phyloP scores from a whole-genome alignment of 2,329 filamentous ascomycete species.

The Phyllosticta paracitricarpa region DNA sequence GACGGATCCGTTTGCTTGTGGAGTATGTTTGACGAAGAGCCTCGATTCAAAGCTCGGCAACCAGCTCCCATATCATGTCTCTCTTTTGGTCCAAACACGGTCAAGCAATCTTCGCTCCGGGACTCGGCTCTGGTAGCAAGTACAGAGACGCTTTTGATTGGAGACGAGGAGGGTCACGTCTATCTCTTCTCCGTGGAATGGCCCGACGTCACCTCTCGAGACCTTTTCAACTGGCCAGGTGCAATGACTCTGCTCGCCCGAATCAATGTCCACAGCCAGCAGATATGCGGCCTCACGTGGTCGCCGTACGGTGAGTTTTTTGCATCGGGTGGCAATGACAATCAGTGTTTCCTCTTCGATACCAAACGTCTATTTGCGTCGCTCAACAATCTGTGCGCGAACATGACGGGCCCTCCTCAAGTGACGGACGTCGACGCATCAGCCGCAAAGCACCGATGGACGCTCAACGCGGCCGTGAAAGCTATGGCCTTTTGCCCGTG shows the following conservation, averaged over 20 bases:
- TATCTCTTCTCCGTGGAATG: conserved; percentile 90
- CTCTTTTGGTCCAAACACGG: conserved; percentile 61
- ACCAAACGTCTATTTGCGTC: conserved; percentile 33
- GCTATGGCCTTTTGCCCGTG: conserved; percentile 95
- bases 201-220: conserved; percentile 48
- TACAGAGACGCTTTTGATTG: conserved; percentile 77
- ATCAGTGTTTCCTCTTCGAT: conserved; percentile 74
- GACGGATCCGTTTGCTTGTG: conserved; percentile 68
- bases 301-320: conserved; percentile 66
- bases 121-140: conserved; percentile 43
- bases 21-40: conserved; percentile 59
- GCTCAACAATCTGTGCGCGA: background rate
- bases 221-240: conserved; percentile 66
- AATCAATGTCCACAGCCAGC: conserved; percentile 71
- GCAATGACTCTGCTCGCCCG: conserved; percentile 67
- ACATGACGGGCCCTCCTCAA: conserved; percentile 22
- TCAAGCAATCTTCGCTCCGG: conserved; percentile 40
- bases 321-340: conserved; percentile 88
- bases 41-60: conserved; percentile 67
- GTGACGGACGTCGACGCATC: conserved; percentile 32
- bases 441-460: conserved; percentile 60
- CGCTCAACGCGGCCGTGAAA: conserved; percentile 82
- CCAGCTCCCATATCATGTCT: conserved; percentile 67
- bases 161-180: conserved; percentile 71
- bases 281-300: conserved; percentile 91